Base-by-base conservation (phyloP, 495 filamentous ascomycete species). In the Hypoxylon cercidicola region DNA sequence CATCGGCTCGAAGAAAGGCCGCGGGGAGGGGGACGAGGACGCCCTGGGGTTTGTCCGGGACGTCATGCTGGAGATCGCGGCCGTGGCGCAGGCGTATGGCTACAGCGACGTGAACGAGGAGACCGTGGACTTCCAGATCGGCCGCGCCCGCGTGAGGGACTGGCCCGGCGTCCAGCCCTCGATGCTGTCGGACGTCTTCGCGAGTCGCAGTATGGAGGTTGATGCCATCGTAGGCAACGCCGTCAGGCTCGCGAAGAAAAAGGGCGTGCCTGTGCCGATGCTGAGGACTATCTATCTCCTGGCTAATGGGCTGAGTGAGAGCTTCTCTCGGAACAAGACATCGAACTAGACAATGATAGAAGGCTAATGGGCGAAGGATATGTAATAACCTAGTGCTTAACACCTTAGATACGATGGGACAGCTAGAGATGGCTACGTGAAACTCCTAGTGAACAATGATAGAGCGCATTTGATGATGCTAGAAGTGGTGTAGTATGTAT, bases 171-270 rank as follows among this genome's bases (percentile, higher is more conserved):
- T 78, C 9, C 78, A 82, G 69, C 73, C 78, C 35, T 82, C 79
- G 54, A 85, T 85, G 82, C 58, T 81, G 58, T 69, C 77, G 32
- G 81, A 84, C 72, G 76, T 77, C 44, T 64, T 74, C 25, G 68
- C 60, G 32, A 73, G 70, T 0, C 71, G 75, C 53, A 61, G 60
- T 1, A 73, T 85, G 69, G 83, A 85, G 71, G 76, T 81, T 8
- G 84, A 85, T 66, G 79, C 80, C 21, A 83, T 86, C 60, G 59
- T 85, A n/a, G 82, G 83, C 4, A 84, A 81, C 72, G 67, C 74
- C 3, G 74, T 85, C 9, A 73, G 73, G 52, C 48, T 82, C 62
- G 84, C 78, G 11, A 71, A 67, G 48, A 62, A 62, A 48, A 73
- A 79, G 50, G 74, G 75, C 0, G 74, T 86, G 1, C 43, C 66